These are phyloP conservation scores for Solanum verrucosum DNA, from an alignment of 257 asterid genomes.

Conservation along the genomic window DNA sequence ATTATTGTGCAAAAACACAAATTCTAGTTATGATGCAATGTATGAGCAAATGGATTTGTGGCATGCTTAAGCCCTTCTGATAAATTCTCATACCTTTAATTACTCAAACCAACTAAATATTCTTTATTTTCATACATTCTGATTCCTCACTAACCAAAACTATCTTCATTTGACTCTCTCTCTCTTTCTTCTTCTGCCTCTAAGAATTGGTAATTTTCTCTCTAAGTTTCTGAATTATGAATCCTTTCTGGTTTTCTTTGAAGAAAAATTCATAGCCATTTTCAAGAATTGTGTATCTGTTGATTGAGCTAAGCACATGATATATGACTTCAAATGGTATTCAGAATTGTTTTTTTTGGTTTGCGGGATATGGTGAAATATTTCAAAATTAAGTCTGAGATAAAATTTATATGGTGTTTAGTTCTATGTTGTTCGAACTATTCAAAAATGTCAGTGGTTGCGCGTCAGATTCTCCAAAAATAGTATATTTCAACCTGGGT, in stretches of 20 bases:
- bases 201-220: not conserved
- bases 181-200: not conserved
- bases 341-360: not conserved
- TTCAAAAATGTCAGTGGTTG: not conserved
- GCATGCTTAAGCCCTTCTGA: not conserved
- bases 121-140: not conserved
- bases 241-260: not conserved
- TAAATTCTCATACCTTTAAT: not conserved
- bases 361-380: not conserved
- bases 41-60: not conserved
- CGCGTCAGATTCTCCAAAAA: not conserved
- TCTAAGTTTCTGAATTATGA: not conserved
- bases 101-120: not conserved
- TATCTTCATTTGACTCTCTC: not conserved
- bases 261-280: not conserved
- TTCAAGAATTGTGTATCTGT: not conserved
- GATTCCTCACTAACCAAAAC: not conserved
- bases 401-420: not conserved
- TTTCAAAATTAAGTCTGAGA: not conserved
- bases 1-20: not conserved
- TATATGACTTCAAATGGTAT: not conserved
- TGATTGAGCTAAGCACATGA: not conserved
- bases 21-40: not conserved
- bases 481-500: accelerated
- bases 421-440: not conserved